Evolutionary conservation across 306 rosid species (phyloP), one percentile per base, ranked within the genome.

Genomic region (Astragalus membranaceus): DNA sequence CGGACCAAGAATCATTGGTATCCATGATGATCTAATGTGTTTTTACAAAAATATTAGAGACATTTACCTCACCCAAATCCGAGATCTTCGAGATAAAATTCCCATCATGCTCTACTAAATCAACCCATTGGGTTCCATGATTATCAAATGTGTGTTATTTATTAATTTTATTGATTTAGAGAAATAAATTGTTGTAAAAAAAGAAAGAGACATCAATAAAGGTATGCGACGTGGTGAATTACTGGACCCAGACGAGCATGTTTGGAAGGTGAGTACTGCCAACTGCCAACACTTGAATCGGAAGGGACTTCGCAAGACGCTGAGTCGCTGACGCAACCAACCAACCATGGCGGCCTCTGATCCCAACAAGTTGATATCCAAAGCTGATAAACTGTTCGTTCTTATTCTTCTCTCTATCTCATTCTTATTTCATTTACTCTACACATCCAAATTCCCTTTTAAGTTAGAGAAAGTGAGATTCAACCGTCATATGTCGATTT

Each of bases 321-420:
- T 76, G 37, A 73, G 30, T 26, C 56, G 41, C 23, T 54, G n/a
- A 35, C 70, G 8, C 54, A 48, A 10, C 57, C 66, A 59, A 9
- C 61, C 72, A 35, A 51, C 76, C 79, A 88, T 91, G 97, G 75
- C 88, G 5, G 67, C 78, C 29, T 85, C 93, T 80, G 91, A 91
- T 87, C 85, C 89, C 75, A 77, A 87, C 56, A 91, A 91, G 70
- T 56, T 91, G 74, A 72, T 91, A 4, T 39, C 70, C 74, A 91
- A 91, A 79, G 97, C 97, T 73, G 91, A 91, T 74, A 87, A 88
- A 36, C 79, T 85, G 97, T 91, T 6, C 43, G 82, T 73, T 33
- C 63, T 7, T 8, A 39, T 29, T 69, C 58, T 60, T 15, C 46
- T 49, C 44, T 37, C n/a, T 67, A 64, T 59, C 46, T 10, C 39